Base-by-base conservation (phyloP, 257 asterid genomes). In the Primulina eburnea region DNA sequence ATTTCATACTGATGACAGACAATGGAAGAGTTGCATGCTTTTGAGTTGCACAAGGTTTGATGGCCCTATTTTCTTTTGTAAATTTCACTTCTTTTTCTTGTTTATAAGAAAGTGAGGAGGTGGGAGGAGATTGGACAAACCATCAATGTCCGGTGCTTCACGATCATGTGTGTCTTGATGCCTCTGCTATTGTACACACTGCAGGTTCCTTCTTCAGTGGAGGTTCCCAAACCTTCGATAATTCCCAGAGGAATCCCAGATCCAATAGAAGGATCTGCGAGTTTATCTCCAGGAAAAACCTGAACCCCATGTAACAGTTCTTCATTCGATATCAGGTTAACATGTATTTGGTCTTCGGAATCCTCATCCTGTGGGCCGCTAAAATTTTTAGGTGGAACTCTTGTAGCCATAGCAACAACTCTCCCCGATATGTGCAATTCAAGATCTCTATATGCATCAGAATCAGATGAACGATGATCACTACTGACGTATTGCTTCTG, bases 61-160 rank as follows among this genome's bases (percentile, higher is more conserved):
- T 38, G 47, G 4, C 3, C 9, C 47, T 38, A 38, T 9, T 38
- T 38, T 38, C 47, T 2, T 10, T 38, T 2, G 14, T 1, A 8
- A 38, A 2, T 10, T 38, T 38, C 47, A 38, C 3, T 38, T 38
- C 47, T 38, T 38, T 38, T 38, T 38, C 47, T 38, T 38, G 14
- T 38, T 24, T 12, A 12, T 43, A 43, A 43, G 53, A 12, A 43
- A 43, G 47, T 43, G 53, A 0, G 55, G 38, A 75, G 17, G 8
- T 33, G 55, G 63, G 21, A 43, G 21, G 16, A n/a, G 64, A 75
- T 8, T 59, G 67, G 58, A 21, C 82, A 2, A 69, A 93, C 98
- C 96, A 93, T 77, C 74, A 93, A 73, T 34, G 98, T 93, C 72
- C 97, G 82, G 65, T 92, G 97, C 83, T 87, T 93, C 96, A 93